Conservation (phyloP, 2,329 filamentous ascomycete genomes). For the Lecanicillium sp. region DNA sequence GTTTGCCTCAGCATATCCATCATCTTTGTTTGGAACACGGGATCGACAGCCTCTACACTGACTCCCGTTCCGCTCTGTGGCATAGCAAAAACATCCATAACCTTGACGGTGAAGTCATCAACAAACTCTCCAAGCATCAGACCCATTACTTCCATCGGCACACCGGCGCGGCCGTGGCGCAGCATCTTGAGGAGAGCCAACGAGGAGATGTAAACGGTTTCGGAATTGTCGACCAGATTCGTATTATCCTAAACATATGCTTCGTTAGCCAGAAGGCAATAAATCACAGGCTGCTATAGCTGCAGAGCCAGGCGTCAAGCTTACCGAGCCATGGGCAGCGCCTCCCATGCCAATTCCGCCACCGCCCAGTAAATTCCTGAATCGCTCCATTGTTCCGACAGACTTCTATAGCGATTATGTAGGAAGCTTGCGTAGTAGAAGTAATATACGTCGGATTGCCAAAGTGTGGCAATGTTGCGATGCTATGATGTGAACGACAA, state of each 20-base stretch:
- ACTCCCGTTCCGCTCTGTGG: constrained; percentile 97
- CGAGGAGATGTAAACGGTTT: constrained; percentile 98
- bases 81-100: constrained; percentile 99
- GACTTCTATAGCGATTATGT: constrained; percentile 6
- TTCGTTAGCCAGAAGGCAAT: constrained; percentile 9
- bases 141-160: constrained; percentile 99
- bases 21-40: constrained; percentile 99
- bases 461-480: constrained; percentile 4
- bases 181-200: constrained; percentile 97
- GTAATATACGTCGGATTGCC: no score
- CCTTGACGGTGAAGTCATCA: constrained; percentile 96
- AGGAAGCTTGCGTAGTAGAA: constrained; percentile 8
- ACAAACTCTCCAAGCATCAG: constrained; percentile 98
- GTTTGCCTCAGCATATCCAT: constrained; percentile 99
- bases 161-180: constrained; percentile 90
- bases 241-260: constrained; percentile 61
- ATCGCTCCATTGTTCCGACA: constrained; percentile 66
- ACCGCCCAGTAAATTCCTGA: constrained; percentile 80
- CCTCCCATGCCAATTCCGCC: constrained; percentile 59
- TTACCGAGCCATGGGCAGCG: constrained; percentile 30
- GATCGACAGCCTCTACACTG: constrained; percentile 95
- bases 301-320: constrained; percentile 13
- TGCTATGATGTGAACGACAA: no score
- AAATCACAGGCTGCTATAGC: neutral
- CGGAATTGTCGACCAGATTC: constrained; percentile 94